Evolutionary conservation across 208 protist species (phyloP), one percentile per base, ranked within the genome.

Genomic region (Naegleria fowleri): DNA sequence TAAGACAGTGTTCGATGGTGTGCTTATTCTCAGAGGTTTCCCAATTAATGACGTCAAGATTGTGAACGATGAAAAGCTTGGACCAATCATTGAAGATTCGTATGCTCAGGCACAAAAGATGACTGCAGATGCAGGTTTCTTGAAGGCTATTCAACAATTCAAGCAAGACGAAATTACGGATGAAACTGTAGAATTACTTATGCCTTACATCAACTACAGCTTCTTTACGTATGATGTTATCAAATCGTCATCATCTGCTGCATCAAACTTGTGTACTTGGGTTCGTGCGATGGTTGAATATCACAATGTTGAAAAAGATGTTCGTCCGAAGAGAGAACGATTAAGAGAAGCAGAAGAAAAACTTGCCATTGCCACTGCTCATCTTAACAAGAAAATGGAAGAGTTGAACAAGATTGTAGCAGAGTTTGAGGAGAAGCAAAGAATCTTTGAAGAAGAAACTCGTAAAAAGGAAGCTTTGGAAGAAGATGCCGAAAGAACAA

Each of bases 121-220:
- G 41, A 29, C 13, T 33, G 39, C 88, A 38, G 88, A 90, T 58
- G 48, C 36, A 0, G 43, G 13, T 40, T 90, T 90, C 38, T 58
- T 90, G 5, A 95, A 96, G 90, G 94, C 94, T 76, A 96, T 97
- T 91, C 95, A 95, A 90, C 91, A 96, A 90, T 95, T 94, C 43
- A 95, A 96, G 92, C 97, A 97, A 93, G 98, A 99, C 93, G 93
- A 95, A 89, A 99, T 99, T 94, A 99, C 98, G 92, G 98, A 99
- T 92, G 98, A 99, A 94, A 99, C 96, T 88, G 98, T 98, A 93
- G 98, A 99, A 94, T 94, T 99, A 83, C 94, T 99, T 15, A 92
- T 98, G 93, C 98, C 98, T 33, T 99, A 99, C 94, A 91, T 99
- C 39, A 96, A 95, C 92, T 97, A 98, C 94, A 94, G 95, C 25